These are phyloP conservation scores for Talaromyces rugulosus DNA, from an alignment of 2,329 filamentous ascomycete genomes.

Conservation along the genomic window DNA sequence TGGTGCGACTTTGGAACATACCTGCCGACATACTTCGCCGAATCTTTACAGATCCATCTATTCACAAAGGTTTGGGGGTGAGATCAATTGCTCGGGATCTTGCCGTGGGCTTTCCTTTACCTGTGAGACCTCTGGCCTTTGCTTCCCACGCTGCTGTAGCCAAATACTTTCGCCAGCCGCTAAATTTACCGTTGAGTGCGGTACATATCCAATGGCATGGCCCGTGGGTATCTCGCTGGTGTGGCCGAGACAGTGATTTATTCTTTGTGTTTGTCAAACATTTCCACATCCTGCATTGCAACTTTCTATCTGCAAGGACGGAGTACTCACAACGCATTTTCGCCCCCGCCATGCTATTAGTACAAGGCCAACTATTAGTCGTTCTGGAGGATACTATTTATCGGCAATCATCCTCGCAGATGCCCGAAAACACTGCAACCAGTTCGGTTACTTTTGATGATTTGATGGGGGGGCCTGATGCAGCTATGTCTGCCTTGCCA, in stretches of 20 bases:
- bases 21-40: conserved; percentile 66
- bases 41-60: conserved; percentile 64
- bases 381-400: conserved; percentile 81
- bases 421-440: conserved; percentile 42
- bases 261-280: conserved; percentile 91
- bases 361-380: conserved; percentile 76
- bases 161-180: conserved; percentile 59
- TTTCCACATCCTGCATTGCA: conserved; percentile 73
- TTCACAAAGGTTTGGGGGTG: conserved; percentile 50
- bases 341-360: conserved; percentile 71
- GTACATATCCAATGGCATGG: conserved; percentile 78
- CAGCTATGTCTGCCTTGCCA: conserved; percentile 59
- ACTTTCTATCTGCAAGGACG: conserved; percentile 59
- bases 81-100: conserved; percentile 60
- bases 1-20: conserved; percentile 76
- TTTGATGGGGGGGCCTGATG: conserved; percentile 61
- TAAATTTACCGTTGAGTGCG: conserved; percentile 63
- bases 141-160: conserved; percentile 58
- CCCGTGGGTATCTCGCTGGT: conserved; percentile 81
- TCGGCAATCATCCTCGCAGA: conserved; percentile 55
- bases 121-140: conserved; percentile 59
- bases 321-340: conserved; percentile 56
- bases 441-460: conserved; percentile 63
- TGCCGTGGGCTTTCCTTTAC: conserved; percentile 64
- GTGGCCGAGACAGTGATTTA: conserved; percentile 79